A percentile compares a stretch with the other conserved stretches of the same genome.
Conservation (phyloP, 208 protist genomes). For the Crithidia brevicula region DNA sequence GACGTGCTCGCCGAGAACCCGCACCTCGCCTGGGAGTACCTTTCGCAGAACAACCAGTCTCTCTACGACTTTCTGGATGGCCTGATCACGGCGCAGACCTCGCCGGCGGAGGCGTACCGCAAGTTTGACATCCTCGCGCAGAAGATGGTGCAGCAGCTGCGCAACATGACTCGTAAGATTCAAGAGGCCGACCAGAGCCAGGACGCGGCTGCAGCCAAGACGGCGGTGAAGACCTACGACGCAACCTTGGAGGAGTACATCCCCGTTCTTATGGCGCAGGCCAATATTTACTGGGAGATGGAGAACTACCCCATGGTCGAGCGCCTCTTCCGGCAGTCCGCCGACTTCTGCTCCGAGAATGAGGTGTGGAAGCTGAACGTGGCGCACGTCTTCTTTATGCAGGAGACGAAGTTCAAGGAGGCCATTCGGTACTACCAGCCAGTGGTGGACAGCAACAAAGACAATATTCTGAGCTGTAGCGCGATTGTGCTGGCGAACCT, state of each 20-base stretch:
- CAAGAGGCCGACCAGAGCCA: conserved; percentile 93
- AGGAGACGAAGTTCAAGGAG: conserved; percentile 96
- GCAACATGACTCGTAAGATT: conserved; percentile 95
- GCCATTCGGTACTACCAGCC: conserved; percentile 97
- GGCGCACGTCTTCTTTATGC: conserved; percentile 98
- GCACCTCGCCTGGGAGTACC: conserved; percentile 94
- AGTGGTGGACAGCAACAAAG: conserved; percentile 93
- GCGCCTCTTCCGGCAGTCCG: conserved; percentile 94
- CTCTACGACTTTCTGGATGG: conserved; percentile 97
- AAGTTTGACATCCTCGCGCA: conserved; percentile 96
- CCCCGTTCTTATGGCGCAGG: conserved; percentile 96
- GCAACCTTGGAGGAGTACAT: conserved; percentile 95
- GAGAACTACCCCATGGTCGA: conserved; percentile 97
- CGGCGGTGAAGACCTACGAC: conserved; percentile 92
- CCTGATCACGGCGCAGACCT: conserved; percentile 94
- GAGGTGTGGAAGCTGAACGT: conserved; percentile 98
- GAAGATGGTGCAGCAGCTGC: conserved; percentile 95
- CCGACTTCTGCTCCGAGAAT: conserved; percentile 96
- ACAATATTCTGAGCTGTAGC: conserved; percentile 94
- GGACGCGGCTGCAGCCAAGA: conserved; percentile 87
- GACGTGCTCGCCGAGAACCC: conserved; percentile 96
- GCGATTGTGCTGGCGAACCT: conserved; percentile 97
- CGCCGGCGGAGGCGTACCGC: conserved; percentile 95
- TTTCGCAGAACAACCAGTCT: conserved; percentile 90
- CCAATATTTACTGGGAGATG: conserved; percentile 98